Evolutionary conservation across 768 basidiomycete genomes (phyloP), one percentile per base, ranked within the genome.

Genomic region (Lanmaoa pseudosensibilis): DNA sequence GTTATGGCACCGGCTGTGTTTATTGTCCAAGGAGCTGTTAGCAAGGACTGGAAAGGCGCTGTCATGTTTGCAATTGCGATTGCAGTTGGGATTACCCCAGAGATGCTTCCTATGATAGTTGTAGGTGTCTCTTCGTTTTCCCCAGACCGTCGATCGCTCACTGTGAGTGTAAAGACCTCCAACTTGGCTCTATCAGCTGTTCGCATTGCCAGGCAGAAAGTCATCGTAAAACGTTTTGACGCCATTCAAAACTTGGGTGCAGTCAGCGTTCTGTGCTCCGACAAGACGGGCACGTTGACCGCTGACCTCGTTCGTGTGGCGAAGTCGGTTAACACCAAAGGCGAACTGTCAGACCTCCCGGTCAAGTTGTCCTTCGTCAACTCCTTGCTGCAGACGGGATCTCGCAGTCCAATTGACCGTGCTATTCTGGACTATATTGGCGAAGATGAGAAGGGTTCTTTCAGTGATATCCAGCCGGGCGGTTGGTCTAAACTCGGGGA

Each of bases 271-370:
- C 65, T 79, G 50, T 86, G 85, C 65, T 83, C 82, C 23, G 85
- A 87, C 68, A 86, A 86, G 68, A 87, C 85, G 1, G 85, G 85
- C 25, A 87, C 85, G 16, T 66, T 83, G 32, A 83, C 82, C 10
- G 69, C 66, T 38, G 70, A 71, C 56, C 61, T 62, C 19, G 69
- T 73, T 69, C 77, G 80, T 51, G 73, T 52, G 69, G 75, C 58
- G 50, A 71, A 58, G 64, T 72, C 60, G 52, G 59, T 71, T 4
- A 50, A 67, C 21, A 27, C 21, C 38, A 49, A 43, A 40, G 67
- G 69, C 41, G 65, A 65, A 55, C 23, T 50, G 15, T 65, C 69
- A 2, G 63, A 58, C 27, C 62, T 69, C 41, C 71, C 66, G 5
- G 52, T 63, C 39, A 55, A 69, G 30, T 46, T 73, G 32, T 69